Conservation (phyloP, 176 grass and related monocot genomes). For the Musa schizocarpa region DNA sequence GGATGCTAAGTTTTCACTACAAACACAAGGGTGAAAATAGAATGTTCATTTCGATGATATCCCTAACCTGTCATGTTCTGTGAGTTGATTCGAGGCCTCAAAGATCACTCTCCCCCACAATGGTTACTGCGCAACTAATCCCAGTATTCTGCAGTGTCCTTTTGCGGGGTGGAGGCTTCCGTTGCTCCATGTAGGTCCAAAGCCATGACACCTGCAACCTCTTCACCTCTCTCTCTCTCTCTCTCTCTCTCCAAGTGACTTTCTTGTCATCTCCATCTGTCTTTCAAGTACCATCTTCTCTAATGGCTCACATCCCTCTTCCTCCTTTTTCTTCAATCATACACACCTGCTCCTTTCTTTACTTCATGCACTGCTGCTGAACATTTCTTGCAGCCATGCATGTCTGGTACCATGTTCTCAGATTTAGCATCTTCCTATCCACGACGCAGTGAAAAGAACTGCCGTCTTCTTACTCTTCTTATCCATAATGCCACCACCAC, state of each 20-base stretch:
- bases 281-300: background rate
- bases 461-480: background rate
- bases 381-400: background rate
- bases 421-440: background rate
- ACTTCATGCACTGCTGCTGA: too few relatives aligned
- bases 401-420: background rate
- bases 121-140: too few relatives aligned
- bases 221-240: background rate
- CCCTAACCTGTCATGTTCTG: too few relatives aligned
- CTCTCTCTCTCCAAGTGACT: background rate
- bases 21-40: too few relatives aligned
- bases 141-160: background rate
- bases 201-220: background rate
- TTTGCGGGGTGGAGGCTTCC: background rate
- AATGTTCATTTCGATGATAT: too few relatives aligned
- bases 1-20: too few relatives aligned
- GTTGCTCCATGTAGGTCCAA: background rate
- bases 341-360: background rate
- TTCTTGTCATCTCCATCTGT: background rate
- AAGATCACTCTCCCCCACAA: too few relatives aligned
- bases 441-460: background rate
- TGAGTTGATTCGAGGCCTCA: too few relatives aligned
- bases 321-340: background rate
- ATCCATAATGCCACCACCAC: constrained; percentile 1
- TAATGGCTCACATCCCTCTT: background rate